Base-by-base conservation (phyloP, 768 basidiomycete species). In the Russula earlei region DNA sequence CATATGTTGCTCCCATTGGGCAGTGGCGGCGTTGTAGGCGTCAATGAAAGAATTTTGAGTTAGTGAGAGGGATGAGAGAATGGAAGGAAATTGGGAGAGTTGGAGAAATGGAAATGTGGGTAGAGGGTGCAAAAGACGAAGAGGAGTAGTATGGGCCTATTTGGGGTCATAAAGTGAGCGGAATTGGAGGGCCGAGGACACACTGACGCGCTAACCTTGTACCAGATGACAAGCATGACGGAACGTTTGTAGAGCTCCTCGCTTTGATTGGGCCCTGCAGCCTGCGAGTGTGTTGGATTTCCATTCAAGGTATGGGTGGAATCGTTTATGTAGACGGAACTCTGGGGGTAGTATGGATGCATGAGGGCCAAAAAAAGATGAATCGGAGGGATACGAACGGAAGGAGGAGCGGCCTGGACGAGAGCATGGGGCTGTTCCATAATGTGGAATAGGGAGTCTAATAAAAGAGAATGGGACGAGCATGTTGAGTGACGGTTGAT, bases 1-100 rank as follows among this genome's bases (percentile, higher is more conserved):
- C 37, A 76, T 72, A 62, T 85, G 83, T 57, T 85, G 84, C 50
- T 84, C 83, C 85, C 85, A 87, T 52, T 82, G 77, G 0, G 76
- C 71, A 0, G 80, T 75, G 2, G 64, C 56, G 8, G 75, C 71
- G 54, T 81, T 77, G 65, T 76, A 86, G 3, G 79, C 73, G 59
- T 87, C 85, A 42, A 87, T 70, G 63, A 80, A 85, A 2, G 82
- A 78, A 12, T 68, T 67, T 1, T 72, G 52, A 0, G 72, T 71
- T 15, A 87, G 71, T 8, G 77, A 77, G 20, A 87, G 75, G 60
- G 83, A 81, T 12, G 71, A 66, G 4, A 81, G 72, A 54, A 87
- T 71, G 8, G 76, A 68, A 8, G 73, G 67, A 59, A 83, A 74
- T 24, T 75, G 72, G 5, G 78, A 74, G 8, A 87, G 72, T 46